phyloP scores from a whole-genome alignment of 495 filamentous ascomycete species.

The Daldinia vernicosa region DNA sequence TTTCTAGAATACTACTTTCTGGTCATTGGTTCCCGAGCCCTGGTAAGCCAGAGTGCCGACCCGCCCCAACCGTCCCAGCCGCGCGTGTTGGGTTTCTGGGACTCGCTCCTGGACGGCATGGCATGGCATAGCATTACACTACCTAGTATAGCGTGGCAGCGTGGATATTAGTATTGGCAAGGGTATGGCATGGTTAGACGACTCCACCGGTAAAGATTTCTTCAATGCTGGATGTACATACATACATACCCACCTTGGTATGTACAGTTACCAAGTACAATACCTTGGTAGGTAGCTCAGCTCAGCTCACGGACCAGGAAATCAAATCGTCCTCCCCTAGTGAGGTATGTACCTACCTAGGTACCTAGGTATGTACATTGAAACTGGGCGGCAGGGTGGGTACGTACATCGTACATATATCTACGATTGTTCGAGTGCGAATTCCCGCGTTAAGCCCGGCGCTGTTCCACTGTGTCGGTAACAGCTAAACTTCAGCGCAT shows the following conservation, averaged over 20 bases:
- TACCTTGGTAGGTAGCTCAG: no score
- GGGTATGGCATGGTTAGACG: not conserved
- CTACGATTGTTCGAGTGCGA: conserved; percentile 1
- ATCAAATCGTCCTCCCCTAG: conserved; percentile 2
- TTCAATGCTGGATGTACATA: not conserved
- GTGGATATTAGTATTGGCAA: not conserved
- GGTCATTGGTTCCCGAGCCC: not conserved
- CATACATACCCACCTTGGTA: no score
- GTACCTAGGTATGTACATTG: no score
- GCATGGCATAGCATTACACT: not conserved
- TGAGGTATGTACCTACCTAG: no score
- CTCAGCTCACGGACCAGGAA: conserved; percentile 3
- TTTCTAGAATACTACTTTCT: not conserved
- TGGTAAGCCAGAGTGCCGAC: not conserved
- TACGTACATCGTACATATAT: not conserved
- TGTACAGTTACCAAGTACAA: not conserved
- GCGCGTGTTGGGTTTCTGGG: not conserved
- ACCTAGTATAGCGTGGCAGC: not conserved
- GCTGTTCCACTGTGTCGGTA: conserved; percentile 10
- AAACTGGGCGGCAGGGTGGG: not conserved
- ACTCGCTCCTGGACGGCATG: not conserved
- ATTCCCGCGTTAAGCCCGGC: conserved; percentile 1
- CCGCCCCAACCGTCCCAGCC: not conserved
- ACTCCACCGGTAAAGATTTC: not conserved
- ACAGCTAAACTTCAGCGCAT: conserved; percentile 6